These are phyloP conservation scores for Anisodus acutangulus DNA, from an alignment of 257 asterid species.

Conservation along the genomic window DNA sequence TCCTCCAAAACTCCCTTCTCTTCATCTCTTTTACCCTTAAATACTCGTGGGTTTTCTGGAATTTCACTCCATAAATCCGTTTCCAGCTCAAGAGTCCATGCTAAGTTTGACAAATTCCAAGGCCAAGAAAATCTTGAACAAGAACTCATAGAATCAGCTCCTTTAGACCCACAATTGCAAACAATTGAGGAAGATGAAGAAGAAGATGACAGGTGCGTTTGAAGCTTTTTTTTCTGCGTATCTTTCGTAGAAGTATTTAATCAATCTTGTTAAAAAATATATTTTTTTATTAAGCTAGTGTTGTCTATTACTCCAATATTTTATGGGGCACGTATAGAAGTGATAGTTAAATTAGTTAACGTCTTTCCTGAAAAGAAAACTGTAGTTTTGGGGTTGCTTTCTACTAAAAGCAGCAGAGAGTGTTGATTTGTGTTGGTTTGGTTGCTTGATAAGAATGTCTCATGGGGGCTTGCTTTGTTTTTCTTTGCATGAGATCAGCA, in stretches of 20 bases:
- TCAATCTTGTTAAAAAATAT: neutral
- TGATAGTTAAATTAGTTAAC: neutral
- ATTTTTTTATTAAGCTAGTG: neutral
- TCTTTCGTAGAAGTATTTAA: too few relatives aligned
- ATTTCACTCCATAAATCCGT: constrained; percentile 36
- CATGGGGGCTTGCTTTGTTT: too few relatives aligned
- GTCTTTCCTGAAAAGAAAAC: too few relatives aligned
- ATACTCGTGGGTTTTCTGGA: constrained; percentile 34
- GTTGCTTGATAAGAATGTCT: too few relatives aligned
- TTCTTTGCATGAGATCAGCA: neutral
- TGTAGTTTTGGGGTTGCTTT: too few relatives aligned
- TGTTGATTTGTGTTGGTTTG: too few relatives aligned
- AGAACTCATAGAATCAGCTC: constrained; percentile 27
- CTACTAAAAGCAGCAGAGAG: too few relatives aligned
- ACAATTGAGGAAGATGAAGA: constrained; percentile 65
- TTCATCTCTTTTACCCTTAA: constrained; percentile 34
- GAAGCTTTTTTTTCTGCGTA: neutral
- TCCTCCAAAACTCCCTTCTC: constrained; percentile 43
- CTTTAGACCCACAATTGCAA: constrained; percentile 35
- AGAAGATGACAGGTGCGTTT: constrained; percentile 78
- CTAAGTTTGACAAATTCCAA: constrained; percentile 83
- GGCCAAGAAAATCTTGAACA: constrained; percentile 49
- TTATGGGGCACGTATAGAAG: neutral
- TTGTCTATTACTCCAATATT: neutral
- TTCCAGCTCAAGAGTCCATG: constrained; percentile 45